A percentile compares a stretch with the other conserved stretches of the same genome.
Evolutionary conservation across 169 alveolate species (phyloP).

Genomic region (Plasmodium berghei): DNA sequence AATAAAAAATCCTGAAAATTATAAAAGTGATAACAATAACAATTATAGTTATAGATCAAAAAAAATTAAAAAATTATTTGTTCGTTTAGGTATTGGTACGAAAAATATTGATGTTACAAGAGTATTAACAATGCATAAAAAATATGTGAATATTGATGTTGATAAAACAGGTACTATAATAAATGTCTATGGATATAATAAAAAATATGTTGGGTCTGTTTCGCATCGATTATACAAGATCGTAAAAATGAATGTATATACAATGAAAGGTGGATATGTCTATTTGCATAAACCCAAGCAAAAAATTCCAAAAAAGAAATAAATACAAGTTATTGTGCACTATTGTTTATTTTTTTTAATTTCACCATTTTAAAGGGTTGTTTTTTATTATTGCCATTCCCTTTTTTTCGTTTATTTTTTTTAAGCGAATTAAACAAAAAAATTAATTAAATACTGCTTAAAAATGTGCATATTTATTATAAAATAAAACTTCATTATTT

Average conservation of each 20-base stretch:
- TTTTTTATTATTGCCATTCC: no score
- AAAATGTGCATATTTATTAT: no score
- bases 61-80: slow-evolving; percentile 85
- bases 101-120: slow-evolving; percentile 88
- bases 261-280: slow-evolving; percentile 91
- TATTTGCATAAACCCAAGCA: slow-evolving; percentile 86
- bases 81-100: slow-evolving; percentile 91
- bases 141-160: slow-evolving; percentile 83
- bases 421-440: no score
- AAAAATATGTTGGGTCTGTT: slow-evolving; percentile 89
- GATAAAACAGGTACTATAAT: slow-evolving; percentile 83
- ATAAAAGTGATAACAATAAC: slow-evolving; percentile 1
- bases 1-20: not conserved
- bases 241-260: slow-evolving; percentile 89
- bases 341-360: no score
- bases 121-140: slow-evolving; percentile 84
- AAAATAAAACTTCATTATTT: no score
- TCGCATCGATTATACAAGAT: slow-evolving; percentile 84
- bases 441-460: no score
- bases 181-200: slow-evolving; percentile 88
- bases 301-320: slow-evolving; percentile 86
- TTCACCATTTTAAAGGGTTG: no score
- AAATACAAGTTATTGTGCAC: not conserved
- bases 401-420: no score
- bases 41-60: slow-evolving; percentile 75